Base-by-base conservation (phyloP, 1,284 basidiomycete genomes). In the Ganoderma leucocontextum region DNA sequence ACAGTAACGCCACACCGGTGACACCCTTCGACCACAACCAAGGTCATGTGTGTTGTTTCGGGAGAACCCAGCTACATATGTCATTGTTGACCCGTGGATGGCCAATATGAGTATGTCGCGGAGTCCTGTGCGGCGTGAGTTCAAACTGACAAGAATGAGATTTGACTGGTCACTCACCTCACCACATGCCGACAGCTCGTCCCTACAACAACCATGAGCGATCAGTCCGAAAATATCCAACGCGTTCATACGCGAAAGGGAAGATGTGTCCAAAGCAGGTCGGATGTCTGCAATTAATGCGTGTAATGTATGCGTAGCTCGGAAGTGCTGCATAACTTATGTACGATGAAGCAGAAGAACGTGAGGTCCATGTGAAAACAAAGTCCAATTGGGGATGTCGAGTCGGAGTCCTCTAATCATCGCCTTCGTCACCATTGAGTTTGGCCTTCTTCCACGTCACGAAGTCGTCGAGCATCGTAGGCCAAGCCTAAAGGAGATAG, bases 391-490 rank as follows among this genome's bases (percentile, higher is more conserved):
- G 36, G 17, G 29, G 35, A 38, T 38, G 35, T 17, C 6, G 33
- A 33, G 29, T 17, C 52, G 29, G 33, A 25, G 35, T 38, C 35
- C 22, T 39, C n/a, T 60, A 60, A 22, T 63, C 61, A 39, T 59
- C 47, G 36, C 36, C 33, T 52, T 52, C 42, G 29, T 25, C 61
- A 10, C 60, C 63, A 52, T 58, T 41, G 36, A 13, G 15, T 36
- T 22, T 53, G 33, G 69, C 35, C 64, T 78, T 88, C 81, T 89
- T 91, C 90, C 89, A 92, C 12, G 76, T 78, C 6, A 89, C 89
- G 74, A 92, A 94, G 68, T 93, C 91, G 74, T 94, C 92, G 25
- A 94, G 76, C 73, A 93, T 79, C 12, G 90, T 91, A 0, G 92
- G 92, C 92, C 92, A 94, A 9, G 92, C 92, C 91, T 93, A 65